phyloP scores from a whole-genome alignment of 2,329 filamentous ascomycete species.

The Davidsoniella neocaledoniae region DNA sequence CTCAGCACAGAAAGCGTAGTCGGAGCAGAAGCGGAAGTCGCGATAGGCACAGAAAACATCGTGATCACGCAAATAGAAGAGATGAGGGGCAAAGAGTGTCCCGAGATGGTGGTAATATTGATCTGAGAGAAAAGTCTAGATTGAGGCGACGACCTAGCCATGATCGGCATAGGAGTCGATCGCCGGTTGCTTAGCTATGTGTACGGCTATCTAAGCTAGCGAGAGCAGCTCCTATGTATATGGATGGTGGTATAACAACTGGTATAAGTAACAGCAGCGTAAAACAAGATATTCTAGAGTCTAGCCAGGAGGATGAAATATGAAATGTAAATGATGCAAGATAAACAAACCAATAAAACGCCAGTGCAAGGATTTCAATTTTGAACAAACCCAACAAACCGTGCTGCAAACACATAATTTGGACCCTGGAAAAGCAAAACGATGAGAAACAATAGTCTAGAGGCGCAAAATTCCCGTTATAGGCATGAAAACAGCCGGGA shows the following conservation, averaged over 20 bases:
- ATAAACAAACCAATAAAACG: not conserved
- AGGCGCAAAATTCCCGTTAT: not conserved
- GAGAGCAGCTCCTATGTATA: no score
- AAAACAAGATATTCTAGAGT: no score
- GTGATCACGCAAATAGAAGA: not conserved
- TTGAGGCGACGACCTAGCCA: not conserved
- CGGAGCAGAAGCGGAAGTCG: not conserved
- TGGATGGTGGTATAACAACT: no score
- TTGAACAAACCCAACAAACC: no score
- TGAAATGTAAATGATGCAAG: not conserved
- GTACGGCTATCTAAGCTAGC: no score
- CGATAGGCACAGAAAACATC: not conserved
- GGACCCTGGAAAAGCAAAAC: not conserved
- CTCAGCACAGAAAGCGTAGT: no score
- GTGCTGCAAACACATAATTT: not conserved
- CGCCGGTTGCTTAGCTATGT: not conserved
- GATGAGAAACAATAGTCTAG: not conserved
- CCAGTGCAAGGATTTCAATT: no score
- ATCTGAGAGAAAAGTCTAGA: constrained; percentile 2
- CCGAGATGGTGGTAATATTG: not conserved
- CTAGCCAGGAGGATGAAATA: not conserved
- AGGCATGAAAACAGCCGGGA: not conserved
- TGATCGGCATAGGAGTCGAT: constrained; percentile 1
- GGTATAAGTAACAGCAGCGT: no score
- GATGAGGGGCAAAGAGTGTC: not conserved